phyloP scores from a whole-genome alignment of 805 yeast genomes.

The Torulaspora indica region DNA sequence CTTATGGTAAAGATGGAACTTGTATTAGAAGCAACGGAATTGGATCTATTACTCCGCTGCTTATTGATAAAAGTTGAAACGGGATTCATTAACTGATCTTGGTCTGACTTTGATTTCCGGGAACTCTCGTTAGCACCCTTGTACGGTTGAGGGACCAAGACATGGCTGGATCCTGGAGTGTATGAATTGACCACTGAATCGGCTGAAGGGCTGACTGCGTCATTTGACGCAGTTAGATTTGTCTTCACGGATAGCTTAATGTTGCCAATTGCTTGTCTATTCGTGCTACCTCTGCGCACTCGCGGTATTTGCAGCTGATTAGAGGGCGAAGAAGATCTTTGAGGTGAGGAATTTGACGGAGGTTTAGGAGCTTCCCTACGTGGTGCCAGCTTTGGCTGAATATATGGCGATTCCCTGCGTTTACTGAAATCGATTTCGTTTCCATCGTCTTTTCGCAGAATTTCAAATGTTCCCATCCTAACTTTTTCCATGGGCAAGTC shows the following conservation, averaged over 20 bases:
- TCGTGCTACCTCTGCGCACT: conserved; percentile 19
- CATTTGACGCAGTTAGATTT: conserved; percentile 4
- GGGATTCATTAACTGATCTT: conserved; percentile 13
- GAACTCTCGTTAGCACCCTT: conserved; percentile 28
- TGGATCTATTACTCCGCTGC: conserved; percentile 22
- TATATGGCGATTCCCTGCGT: conserved; percentile 70
- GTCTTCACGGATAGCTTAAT: conserved; percentile 23
- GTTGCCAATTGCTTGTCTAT: conserved; percentile 11
- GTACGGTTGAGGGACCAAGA: conserved; percentile 42
- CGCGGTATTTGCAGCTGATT: conserved; percentile 16
- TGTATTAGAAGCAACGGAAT: conserved; percentile 20
- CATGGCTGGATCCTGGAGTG: conserved; percentile 42
- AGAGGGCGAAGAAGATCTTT: conserved; percentile 16
- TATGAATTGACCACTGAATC: conserved; percentile 36
- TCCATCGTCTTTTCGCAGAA: conserved; percentile 57
- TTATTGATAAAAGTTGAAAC: conserved; percentile 14
- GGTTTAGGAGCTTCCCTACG: conserved; percentile 70
- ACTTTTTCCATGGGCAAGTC: conserved; percentile 18
- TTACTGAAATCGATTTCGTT: conserved; percentile 79
- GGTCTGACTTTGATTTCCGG: conserved; percentile 13
- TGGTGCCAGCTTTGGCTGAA: conserved; percentile 55
- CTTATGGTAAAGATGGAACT: conserved; percentile 23
- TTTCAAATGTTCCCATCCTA: conserved; percentile 50
- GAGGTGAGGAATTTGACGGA: conserved; percentile 39
- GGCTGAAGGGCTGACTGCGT: conserved; percentile 13